Percentiles rank a stretch among this genome's conserved stretches.
Conservation (phyloP, 805 yeast genomes). For the Saccharomyces eubayanus region DNA sequence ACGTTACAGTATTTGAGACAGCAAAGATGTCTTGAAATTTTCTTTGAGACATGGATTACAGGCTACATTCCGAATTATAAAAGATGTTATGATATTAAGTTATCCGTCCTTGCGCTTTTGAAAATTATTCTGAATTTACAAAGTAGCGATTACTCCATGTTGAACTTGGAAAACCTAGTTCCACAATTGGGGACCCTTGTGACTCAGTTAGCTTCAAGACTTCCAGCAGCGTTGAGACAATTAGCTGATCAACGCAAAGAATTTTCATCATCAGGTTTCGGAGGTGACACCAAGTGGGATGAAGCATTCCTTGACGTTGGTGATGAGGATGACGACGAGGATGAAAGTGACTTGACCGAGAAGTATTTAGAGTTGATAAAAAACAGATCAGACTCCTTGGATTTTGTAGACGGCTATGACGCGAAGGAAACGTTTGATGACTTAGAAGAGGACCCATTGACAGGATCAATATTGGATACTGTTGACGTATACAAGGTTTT, state of each 20-base stretch:
- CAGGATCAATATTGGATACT: conserved; percentile 70
- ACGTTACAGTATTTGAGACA: conserved; percentile 46
- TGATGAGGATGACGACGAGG: conserved; percentile 34
- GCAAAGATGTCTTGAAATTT: conserved; percentile 36
- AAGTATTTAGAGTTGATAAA: conserved; percentile 44
- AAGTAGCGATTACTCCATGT: conserved; percentile 23
- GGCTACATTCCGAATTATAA: conserved; percentile 40
- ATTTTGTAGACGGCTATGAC: conserved; percentile 29
- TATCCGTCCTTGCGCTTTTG: conserved; percentile 61
- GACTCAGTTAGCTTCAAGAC: conserved; percentile 43
- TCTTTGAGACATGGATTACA: conserved; percentile 41
- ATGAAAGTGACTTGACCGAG: conserved; percentile 29
- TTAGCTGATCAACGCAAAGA: conserved; percentile 57
- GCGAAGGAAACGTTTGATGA: conserved; percentile 58
- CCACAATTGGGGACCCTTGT: conserved; percentile 45
- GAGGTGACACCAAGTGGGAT: conserved; percentile 24
- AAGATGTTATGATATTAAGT: conserved; percentile 74
- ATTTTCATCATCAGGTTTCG: conserved; percentile 35
- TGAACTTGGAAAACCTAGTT: conserved; percentile 33
- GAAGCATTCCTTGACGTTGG: conserved; percentile 24
- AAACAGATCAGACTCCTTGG: conserved; percentile 34
- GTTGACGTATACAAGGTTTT: conserved; percentile 65
- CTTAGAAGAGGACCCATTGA: conserved; percentile 71
- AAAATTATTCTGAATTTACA: conserved; percentile 33
- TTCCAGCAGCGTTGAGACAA: conserved; percentile 65